Conservation (phyloP, 768 basidiomycete species). For the Russula brevipes region DNA sequence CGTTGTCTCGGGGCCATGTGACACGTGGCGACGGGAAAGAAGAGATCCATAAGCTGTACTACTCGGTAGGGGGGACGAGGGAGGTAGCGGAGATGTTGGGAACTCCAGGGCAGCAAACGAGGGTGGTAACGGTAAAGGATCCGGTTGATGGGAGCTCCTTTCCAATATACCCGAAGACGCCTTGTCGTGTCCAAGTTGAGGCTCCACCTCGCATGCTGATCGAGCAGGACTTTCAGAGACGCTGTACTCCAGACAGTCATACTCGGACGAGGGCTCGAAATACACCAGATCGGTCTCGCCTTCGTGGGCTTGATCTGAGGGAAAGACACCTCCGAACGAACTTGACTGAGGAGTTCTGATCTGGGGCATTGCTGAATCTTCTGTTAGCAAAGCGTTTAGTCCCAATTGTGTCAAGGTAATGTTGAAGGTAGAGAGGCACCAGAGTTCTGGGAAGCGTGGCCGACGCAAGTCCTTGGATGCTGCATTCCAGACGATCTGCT, state of each 20-base stretch:
- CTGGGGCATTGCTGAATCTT: not conserved
- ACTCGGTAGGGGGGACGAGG: slow-evolving; percentile 17
- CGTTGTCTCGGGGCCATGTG: not conserved
- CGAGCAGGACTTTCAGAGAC: not conserved
- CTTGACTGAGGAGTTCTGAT: not conserved
- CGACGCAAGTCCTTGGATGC: not conserved
- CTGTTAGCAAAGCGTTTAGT: not conserved
- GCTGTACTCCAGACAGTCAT: not conserved
- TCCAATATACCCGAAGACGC: not conserved
- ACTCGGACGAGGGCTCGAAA: not conserved
- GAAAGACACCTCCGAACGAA: not conserved
- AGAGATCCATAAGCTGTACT: slow-evolving; percentile 1
- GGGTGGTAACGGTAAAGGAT: not conserved
- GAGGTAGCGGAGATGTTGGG: slow-evolving; percentile 16
- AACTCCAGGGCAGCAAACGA: slow-evolving; percentile 18
- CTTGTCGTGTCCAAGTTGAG: not conserved
- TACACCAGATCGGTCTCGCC: not conserved
- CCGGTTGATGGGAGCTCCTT: not conserved
- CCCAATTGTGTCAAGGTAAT: not conserved
- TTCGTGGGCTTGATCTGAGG: not conserved
- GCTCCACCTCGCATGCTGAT: not conserved
- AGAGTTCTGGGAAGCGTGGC: not conserved
- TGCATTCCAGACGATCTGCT: not conserved
- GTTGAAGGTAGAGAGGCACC: not conserved
- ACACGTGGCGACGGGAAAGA: not conserved